Conservation (phyloP, 371 early-diverging fungal genomes). For the Mucor indicus region DNA sequence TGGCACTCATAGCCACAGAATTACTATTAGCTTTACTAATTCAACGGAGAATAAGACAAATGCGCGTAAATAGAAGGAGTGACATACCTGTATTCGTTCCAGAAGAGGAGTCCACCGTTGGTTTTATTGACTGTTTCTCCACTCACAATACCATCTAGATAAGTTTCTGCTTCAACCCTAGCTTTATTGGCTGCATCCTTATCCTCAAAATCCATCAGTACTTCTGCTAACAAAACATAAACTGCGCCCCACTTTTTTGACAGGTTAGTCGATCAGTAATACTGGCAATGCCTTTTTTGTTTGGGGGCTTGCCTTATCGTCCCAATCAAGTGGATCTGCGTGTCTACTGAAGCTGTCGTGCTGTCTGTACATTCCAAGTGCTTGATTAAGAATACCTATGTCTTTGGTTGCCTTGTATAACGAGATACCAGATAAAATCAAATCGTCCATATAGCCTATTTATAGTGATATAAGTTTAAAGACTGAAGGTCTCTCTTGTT, state of each 20-base stretch:
- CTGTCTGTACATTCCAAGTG: conserved; percentile 22
- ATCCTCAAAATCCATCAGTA: conserved; percentile 1
- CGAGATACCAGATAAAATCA: conserved; percentile 47
- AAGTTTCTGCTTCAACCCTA: conserved; percentile 25
- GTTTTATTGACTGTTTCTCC: conserved; percentile 26
- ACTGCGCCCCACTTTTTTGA: conserved; percentile 24
- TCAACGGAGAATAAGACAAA: no score
- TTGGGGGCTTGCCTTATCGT: conserved; percentile 13
- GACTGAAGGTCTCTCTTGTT: no score
- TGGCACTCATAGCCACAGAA: conserved; percentile 16
- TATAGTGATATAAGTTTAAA: background rate
- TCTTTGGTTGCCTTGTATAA: conserved; percentile 44
- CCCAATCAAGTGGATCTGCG: conserved; percentile 25
- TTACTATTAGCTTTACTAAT: conserved; percentile 17
- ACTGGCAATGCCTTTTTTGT: background rate
- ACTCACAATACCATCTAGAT: conserved; percentile 23
- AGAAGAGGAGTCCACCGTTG: conserved; percentile 42
- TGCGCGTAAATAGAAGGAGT: background rate
- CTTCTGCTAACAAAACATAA: conserved; percentile 38
- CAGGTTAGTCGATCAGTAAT: background rate
- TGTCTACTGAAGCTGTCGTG: conserved; percentile 2
- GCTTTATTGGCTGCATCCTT: conserved; percentile 1
- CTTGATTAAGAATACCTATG: conserved; percentile 23
- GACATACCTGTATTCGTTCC: conserved; percentile 31
- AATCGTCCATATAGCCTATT: conserved; percentile 40